These are phyloP conservation scores for Kockovaella imperatae DNA, from an alignment of 768 basidiomycete species.

Conservation along the genomic window DNA sequence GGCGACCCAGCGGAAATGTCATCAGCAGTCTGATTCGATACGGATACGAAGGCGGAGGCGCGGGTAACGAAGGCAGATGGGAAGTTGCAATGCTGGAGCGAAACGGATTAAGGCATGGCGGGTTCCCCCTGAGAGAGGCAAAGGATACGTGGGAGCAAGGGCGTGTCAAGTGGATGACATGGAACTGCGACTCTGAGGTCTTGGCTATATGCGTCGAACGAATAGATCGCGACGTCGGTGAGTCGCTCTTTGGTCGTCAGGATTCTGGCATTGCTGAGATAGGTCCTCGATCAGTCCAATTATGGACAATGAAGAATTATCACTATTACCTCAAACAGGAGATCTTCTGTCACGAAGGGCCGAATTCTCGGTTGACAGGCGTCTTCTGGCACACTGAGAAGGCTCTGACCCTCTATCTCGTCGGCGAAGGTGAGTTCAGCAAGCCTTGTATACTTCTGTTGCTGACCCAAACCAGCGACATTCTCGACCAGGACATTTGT, in stretches of 20 bases:
- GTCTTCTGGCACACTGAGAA: slow-evolving; percentile 84
- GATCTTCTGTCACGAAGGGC: slow-evolving; percentile 45
- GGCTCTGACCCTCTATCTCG: slow-evolving; percentile 57
- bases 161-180: slow-evolving; percentile 64
- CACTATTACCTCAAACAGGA: slow-evolving; percentile 98
- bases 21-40: slow-evolving; percentile 76
- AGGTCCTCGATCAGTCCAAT: slow-evolving; percentile 57
- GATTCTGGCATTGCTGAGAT: background rate
- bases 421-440: slow-evolving; percentile 56
- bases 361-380: slow-evolving; percentile 55
- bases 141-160: slow-evolving; percentile 30
- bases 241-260: slow-evolving; percentile 36
- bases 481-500: slow-evolving; percentile 56
- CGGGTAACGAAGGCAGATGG: slow-evolving; percentile 55
- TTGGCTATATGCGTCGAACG: slow-evolving; percentile 76
- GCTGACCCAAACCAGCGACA: slow-evolving; percentile 45
- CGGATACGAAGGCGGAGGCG: slow-evolving; percentile 60
- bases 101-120: slow-evolving; percentile 86
- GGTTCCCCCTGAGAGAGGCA: slow-evolving; percentile 59
- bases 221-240: slow-evolving; percentile 62
- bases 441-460: background rate
- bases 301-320: slow-evolving; percentile 92
- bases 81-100: slow-evolving; percentile 91
- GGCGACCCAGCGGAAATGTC: slow-evolving; percentile 83
- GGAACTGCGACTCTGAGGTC: slow-evolving; percentile 83